These are phyloP conservation scores for Colletotrichum sp. DNA, from an alignment of 2,329 filamentous ascomycete species.

Conservation along the genomic window DNA sequence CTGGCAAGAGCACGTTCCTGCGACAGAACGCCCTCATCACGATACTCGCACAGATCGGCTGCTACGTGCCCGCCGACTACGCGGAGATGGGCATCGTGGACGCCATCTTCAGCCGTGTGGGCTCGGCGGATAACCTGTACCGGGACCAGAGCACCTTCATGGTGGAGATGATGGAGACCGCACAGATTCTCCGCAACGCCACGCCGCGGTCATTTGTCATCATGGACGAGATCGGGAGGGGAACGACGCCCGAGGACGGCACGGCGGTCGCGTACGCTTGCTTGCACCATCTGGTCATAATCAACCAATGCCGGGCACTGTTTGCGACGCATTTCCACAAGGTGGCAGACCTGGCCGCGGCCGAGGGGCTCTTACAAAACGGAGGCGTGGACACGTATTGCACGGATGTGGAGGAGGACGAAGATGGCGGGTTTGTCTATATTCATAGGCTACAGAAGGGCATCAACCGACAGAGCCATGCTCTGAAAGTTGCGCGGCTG, in stretches of 20 bases:
- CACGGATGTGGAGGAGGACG: conserved; percentile 84
- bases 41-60: conserved; percentile 90
- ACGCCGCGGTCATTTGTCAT: conserved; percentile 89
- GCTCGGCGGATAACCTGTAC: conserved; percentile 94
- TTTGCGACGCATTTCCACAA: conserved; percentile 96
- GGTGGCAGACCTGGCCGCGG: conserved; percentile 75
- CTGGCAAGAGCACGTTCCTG: conserved; percentile 93
- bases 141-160: conserved; percentile 97
- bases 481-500: conserved; percentile 89
- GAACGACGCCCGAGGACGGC: conserved; percentile 92
- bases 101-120: conserved; percentile 91
- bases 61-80: conserved; percentile 87
- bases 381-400: conserved; percentile 74
- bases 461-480: conserved; percentile 86
- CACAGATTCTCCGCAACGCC: conserved; percentile 83
- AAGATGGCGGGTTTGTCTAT: conserved; percentile 77
- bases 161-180: conserved; percentile 99
- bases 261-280: conserved; percentile 89
- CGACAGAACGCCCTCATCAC: conserved; percentile 95
- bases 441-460: conserved; percentile 82
- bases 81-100: conserved; percentile 92
- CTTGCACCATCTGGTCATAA: conserved; percentile 78
- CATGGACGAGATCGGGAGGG: conserved; percentile 97
- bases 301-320: conserved; percentile 79
- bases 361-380: conserved; percentile 46